Evolutionary conservation across 805 yeast species (phyloP), one percentile per base, ranked within the genome.

Genomic region (Metahyphopichia silvanorum): DNA sequence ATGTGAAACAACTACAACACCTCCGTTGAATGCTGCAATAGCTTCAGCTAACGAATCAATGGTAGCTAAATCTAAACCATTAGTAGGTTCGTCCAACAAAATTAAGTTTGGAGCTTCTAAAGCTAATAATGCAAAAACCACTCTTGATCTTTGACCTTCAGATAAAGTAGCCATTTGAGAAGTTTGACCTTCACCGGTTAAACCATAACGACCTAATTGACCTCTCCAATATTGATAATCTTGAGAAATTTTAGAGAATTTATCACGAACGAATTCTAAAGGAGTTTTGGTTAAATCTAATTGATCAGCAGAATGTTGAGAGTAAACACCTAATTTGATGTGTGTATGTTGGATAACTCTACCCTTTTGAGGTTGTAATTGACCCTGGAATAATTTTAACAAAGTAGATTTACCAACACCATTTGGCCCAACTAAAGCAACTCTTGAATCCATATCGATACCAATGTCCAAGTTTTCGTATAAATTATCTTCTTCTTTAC

Each of bases 141-240:
- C 98, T 70, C 98, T 83, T 45, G 98, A 91, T 73, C 98, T 85
- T 76, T 93, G 98, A 65, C 98, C 98, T 75, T 93, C 98, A 13
- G 97, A 89, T 46, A 93, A 69, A 12, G 98, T 93, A 49, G 95
- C 98, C 98, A 93, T 93, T 61, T 87, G 89, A 27, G 96, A 86
- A 36, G 98, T 93, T 74, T 93, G 98, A 43, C 91, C 94, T 70
- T 93, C 98, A 70, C 98, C 98, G 43, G 98, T 91, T 55, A 93
- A 78, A 68, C 98, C 98, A 57, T 84, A 93, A 68, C 97, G 86
- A 57, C 98, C 98, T 53, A 93, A 76, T 71, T 91, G 98, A 51
- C 84, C 86, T 74, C 98, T 86, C 94, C 94, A 85, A 77, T 88
- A 93, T 75, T 93, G 98, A 82, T 81, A 89, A 71, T 93, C 98